phyloP scores from a whole-genome alignment of 805 yeast genomes.

The Metschnikowia kunwiensis region DNA sequence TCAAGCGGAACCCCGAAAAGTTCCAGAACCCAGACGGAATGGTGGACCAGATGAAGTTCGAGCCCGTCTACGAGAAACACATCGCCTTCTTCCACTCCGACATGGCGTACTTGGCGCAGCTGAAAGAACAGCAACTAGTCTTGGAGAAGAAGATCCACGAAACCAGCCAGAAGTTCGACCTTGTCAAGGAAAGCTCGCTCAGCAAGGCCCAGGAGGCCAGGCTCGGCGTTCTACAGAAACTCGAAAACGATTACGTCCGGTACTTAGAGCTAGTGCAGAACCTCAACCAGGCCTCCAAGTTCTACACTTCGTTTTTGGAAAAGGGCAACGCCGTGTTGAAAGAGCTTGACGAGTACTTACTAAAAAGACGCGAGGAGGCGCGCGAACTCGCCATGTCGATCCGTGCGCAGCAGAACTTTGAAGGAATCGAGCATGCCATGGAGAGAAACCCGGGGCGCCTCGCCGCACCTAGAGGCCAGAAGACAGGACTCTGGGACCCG shows the following conservation, averaged over 20 bases:
- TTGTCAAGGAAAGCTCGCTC: constrained; percentile 5
- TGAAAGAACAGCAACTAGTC: constrained; percentile 27
- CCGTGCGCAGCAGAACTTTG: constrained; percentile 13
- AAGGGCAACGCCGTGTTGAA: constrained; percentile 44
- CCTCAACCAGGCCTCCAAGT: constrained; percentile 63
- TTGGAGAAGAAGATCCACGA: constrained; percentile 20
- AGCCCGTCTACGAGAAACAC: constrained; percentile 39
- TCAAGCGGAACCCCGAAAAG: constrained; percentile 25
- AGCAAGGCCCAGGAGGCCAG: constrained; percentile 34
- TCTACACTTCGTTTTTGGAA: constrained; percentile 60
- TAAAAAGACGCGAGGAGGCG: constrained; percentile 50
- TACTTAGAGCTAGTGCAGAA: constrained; percentile 57
- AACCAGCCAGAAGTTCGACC: constrained; percentile 14
- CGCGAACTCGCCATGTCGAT: constrained; percentile 42
- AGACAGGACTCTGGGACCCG: constrained; percentile 8
- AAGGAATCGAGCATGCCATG: constrained; percentile 17
- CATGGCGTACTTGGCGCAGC: constrained; percentile 41
- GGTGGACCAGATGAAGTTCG: constrained; percentile 32
- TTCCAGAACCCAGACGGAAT: constrained; percentile 18
- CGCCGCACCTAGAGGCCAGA: constrained; percentile 14
- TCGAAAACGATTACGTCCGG: constrained; percentile 49
- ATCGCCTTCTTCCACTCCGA: constrained; percentile 50
- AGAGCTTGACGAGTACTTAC: constrained; percentile 52
- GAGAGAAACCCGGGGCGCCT: constrained; percentile 5
- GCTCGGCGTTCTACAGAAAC: constrained; percentile 46